Percentiles rank a stretch among this genome's conserved stretches.
phyloP scores from a whole-genome alignment of 139 green algal genomes.

The Chlorella sp. region DNA sequence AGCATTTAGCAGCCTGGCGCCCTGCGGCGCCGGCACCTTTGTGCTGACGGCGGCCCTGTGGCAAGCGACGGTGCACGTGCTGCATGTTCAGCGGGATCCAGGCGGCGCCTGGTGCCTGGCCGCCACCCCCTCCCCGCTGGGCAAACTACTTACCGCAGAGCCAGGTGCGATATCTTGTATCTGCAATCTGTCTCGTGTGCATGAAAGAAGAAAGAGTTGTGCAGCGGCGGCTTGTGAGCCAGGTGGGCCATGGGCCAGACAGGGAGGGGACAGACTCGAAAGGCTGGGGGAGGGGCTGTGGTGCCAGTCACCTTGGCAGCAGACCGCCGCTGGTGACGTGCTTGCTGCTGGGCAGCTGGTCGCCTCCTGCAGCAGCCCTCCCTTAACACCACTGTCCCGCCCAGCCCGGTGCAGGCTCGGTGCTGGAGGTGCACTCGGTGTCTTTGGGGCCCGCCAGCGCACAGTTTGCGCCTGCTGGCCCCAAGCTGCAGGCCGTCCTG shows the following conservation, averaged over 20 bases:
- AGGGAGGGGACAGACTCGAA: no score
- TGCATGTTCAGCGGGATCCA: neutral
- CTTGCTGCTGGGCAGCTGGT: no score
- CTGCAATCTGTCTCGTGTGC: no score
- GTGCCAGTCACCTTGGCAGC: no score
- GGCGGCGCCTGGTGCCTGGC: neutral
- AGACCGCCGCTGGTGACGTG: no score
- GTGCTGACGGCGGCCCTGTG: constrained; percentile 1
- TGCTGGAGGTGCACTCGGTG: constrained; percentile 1
- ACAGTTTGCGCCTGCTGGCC: neutral
- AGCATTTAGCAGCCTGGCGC: constrained; percentile 9
- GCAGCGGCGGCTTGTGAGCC: no score
- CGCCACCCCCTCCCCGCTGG: neutral
- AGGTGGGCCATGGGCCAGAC: no score
- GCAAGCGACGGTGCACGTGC: constrained; percentile 2
- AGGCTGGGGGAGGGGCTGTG: no score
- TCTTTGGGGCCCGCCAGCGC: neutral
- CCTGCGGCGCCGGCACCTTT: neutral
- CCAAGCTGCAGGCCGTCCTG: neutral
- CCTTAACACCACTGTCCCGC: no score
- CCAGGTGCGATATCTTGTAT: neutral
- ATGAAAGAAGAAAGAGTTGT: no score
- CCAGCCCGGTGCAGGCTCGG: constrained; percentile 13
- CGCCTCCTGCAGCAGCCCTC: no score
- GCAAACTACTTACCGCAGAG: neutral